phyloP scores from a whole-genome alignment of 2,329 filamentous ascomycete genomes.

The Colletotrichum theobromicola region DNA sequence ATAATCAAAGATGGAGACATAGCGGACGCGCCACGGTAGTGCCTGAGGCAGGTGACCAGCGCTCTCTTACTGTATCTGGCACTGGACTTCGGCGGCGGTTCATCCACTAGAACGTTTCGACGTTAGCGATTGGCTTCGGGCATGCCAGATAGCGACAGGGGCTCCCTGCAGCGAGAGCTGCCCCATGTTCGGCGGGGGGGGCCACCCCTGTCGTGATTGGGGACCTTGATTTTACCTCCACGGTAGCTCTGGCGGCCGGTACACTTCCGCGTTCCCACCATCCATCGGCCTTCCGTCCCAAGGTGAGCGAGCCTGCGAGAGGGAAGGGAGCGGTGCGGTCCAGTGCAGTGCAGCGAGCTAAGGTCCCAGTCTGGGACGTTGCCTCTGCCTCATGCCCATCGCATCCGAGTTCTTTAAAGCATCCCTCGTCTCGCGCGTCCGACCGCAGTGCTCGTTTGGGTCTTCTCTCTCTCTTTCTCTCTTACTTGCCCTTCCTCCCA shows the following conservation, averaged over 20 bases:
- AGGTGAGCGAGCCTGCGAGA: background rate
- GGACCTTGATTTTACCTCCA: background rate
- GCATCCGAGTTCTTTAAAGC: conserved; percentile 11
- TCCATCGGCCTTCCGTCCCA: background rate
- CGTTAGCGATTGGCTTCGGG: conserved; percentile 11
- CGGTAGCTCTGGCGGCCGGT: background rate
- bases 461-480: background rate
- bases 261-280: background rate
- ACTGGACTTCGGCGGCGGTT: conserved; percentile 1
- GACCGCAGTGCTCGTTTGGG: background rate
- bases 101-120: conserved; percentile 10
- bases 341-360: background rate
- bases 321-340: background rate
- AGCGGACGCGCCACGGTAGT: background rate
- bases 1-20: background rate
- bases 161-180: background rate
- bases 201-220: background rate
- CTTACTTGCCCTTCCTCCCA: conserved; percentile 3
- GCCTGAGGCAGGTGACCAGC: conserved; percentile 9
- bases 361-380: conserved; percentile 6
- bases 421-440: conserved; percentile 7
- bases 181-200: background rate
- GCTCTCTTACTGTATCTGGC: background rate
- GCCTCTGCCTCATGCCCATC: conserved; percentile 15
- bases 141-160: conserved; percentile 6